These are phyloP conservation scores for Fusarium irregulare DNA, from an alignment of 2,329 filamentous ascomycete genomes.

Conservation along the genomic window DNA sequence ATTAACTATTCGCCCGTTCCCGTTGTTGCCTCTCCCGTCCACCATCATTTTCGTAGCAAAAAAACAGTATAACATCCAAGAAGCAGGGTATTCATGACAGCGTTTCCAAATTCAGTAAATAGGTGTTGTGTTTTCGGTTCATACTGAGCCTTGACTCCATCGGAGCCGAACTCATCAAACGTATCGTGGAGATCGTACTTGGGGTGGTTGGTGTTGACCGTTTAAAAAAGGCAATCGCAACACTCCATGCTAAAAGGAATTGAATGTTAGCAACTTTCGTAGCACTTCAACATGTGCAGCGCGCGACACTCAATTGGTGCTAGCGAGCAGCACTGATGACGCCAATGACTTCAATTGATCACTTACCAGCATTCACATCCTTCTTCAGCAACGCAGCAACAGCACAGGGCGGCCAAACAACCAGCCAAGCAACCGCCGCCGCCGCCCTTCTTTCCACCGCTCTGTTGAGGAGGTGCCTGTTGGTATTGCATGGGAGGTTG, in stretches of 20 bases:
- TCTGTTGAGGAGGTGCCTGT: slow-evolving; percentile 52
- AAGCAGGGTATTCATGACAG: slow-evolving; percentile 13
- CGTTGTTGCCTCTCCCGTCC: background rate
- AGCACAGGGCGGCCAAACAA: slow-evolving; percentile 62
- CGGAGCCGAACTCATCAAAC: background rate
- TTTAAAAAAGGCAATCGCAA: slow-evolving; percentile 56
- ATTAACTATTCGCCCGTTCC: background rate
- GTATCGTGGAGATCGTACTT: slow-evolving; percentile 10
- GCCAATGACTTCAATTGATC: background rate
- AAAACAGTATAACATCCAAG: slow-evolving; percentile 5
- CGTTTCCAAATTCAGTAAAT: slow-evolving; percentile 20
- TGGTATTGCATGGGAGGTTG: slow-evolving; percentile 60
- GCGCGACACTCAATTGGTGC: slow-evolving; percentile 8
- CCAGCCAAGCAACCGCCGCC: slow-evolving; percentile 57
- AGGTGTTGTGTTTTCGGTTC: background rate
- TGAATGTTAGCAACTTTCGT: slow-evolving; percentile 7
- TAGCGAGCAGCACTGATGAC: slow-evolving; percentile 8
- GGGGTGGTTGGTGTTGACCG: background rate
- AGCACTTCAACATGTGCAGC: background rate
- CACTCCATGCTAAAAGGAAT: slow-evolving; percentile 51
- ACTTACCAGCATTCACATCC: slow-evolving; percentile 62
- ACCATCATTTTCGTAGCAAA: slow-evolving; percentile 7
- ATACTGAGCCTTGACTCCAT: background rate
- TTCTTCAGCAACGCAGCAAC: slow-evolving; percentile 63
- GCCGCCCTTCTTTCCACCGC: slow-evolving; percentile 51